phyloP scores from a whole-genome alignment of 2,329 filamentous ascomycete species.

The Colletotrichum eremochloae region DNA sequence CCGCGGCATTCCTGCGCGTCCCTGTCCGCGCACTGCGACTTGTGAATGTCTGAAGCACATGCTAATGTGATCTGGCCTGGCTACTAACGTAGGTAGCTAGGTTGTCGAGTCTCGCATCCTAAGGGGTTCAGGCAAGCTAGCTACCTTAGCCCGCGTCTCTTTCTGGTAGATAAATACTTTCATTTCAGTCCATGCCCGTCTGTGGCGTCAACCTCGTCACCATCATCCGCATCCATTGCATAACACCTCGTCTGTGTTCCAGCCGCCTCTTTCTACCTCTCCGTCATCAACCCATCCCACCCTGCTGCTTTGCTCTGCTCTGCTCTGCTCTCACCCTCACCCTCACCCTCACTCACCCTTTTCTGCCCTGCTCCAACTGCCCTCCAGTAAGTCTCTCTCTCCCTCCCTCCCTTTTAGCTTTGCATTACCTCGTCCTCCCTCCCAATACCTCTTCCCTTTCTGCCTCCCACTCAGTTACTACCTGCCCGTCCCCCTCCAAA shows the following conservation, averaged over 20 bases:
- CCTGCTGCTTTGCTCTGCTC: background rate
- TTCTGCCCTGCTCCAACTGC: background rate
- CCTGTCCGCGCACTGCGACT: slow-evolving; percentile 31
- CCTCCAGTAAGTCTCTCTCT: slow-evolving; percentile 8
- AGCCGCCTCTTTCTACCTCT: slow-evolving; percentile 4
- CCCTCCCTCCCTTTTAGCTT: slow-evolving; percentile 28
- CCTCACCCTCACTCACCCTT: background rate
- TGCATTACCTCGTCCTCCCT: slow-evolving; percentile 28
- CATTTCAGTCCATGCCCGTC: slow-evolving; percentile 36
- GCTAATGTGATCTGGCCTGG: slow-evolving; percentile 21
- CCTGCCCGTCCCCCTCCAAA: slow-evolving; percentile 8
- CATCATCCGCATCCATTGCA: slow-evolving; percentile 28
- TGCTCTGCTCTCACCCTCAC: background rate
- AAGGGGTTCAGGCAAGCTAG: slow-evolving; percentile 34
- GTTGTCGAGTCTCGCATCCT: slow-evolving; percentile 17
- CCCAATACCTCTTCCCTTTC: slow-evolving; percentile 10
- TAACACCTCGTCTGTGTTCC: slow-evolving; percentile 33
- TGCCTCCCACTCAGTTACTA: background rate
- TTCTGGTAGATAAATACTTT: slow-evolving; percentile 40
- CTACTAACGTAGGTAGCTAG: slow-evolving; percentile 5
- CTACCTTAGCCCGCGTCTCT: slow-evolving; percentile 7
- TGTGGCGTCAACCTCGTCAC: slow-evolving; percentile 41
- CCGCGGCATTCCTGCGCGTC: slow-evolving; percentile 37
- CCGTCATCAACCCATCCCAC: slow-evolving; percentile 14
- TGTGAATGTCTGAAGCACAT: slow-evolving; percentile 26